Evolutionary conservation across 495 filamentous ascomycete genomes (phyloP).

Genomic region (Neurospora sp.): DNA sequence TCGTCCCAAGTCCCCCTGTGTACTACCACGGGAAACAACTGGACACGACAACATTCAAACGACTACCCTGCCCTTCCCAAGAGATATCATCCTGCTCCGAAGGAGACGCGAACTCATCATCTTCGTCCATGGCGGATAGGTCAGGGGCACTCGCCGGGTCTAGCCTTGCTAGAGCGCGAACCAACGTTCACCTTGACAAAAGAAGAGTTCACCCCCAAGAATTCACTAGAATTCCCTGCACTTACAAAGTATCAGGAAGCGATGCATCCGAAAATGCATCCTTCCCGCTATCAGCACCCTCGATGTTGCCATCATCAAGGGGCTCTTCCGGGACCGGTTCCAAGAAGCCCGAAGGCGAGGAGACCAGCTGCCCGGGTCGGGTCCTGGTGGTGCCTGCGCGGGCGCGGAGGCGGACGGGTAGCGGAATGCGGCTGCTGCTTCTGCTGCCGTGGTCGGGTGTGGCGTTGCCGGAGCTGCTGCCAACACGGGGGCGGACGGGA

Average conservation of each 20-base stretch:
- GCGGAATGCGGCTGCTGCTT: not conserved
- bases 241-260: not conserved
- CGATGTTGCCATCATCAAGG: not conserved
- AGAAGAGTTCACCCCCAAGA: not conserved
- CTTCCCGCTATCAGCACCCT: not conserved
- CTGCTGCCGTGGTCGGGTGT: not conserved
- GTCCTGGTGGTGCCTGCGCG: not conserved
- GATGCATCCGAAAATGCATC: not conserved
- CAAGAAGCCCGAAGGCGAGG: not conserved
- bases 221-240: not conserved
- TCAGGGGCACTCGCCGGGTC: not conserved
- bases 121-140: not conserved
- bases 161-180: not conserved
- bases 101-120: not conserved
- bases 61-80: not conserved
- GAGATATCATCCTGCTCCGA: not conserved
- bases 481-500: not conserved
- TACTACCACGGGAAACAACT: not conserved
- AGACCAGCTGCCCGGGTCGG: not conserved
- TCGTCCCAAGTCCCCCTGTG: not conserved
- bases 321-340: not conserved
- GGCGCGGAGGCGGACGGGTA: not conserved
- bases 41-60: not conserved
- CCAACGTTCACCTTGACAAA: not conserved
- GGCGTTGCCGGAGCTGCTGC: not conserved